Evolutionary conservation across 164 flowering plant genomes (phyloP), one percentile per base, ranked within the genome.

Genomic region (Cinnamomum micranthum): DNA sequence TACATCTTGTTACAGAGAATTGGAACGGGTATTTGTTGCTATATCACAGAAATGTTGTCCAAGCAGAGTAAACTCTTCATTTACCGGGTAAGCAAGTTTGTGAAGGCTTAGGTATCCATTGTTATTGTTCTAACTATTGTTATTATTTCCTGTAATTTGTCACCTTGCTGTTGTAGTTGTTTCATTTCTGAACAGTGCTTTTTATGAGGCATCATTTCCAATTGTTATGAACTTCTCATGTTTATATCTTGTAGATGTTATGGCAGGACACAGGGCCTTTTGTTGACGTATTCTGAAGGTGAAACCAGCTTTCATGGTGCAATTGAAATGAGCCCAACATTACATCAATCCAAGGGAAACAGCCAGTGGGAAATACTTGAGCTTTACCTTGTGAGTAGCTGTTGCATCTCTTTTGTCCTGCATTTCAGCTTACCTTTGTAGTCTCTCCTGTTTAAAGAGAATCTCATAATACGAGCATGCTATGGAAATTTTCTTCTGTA

Each of bases 281-380:
- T 92, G 75, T 80, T 93, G 84, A 83, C 88, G 74, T 82, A 90
- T 68, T 81, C 93, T 63, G 84, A 80, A 74, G 86, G 84, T 79
- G 90, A 85, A 73, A 52, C 76, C 63, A 74, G 66, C 73, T 47
- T 75, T 73, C 79, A 74, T 76, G 84, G 84, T 71, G 73, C 87
- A 27, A 70, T 77, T 80, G 88, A 85, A 71, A 70, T 58, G 60
- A 77, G 68, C 72, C 80, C 85, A 52, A 51, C 82, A 41, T 24
- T 75, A 73, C 81, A 81, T 67, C 87, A 86, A 65, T 63, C 74
- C 58, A 83, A 63, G 59, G 84, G 86, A 65, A 84, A 27, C 76
- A 76, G 73, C 76, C 89, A 86, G 17, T 95, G 99, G 99, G 95
- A 86, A 82, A 83, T 82, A 58, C 97, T 95, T 75, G 91, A 91